Conservation (phyloP, 192 early-diverging fungal species). For the Rhizophlyctis rosea region DNA sequence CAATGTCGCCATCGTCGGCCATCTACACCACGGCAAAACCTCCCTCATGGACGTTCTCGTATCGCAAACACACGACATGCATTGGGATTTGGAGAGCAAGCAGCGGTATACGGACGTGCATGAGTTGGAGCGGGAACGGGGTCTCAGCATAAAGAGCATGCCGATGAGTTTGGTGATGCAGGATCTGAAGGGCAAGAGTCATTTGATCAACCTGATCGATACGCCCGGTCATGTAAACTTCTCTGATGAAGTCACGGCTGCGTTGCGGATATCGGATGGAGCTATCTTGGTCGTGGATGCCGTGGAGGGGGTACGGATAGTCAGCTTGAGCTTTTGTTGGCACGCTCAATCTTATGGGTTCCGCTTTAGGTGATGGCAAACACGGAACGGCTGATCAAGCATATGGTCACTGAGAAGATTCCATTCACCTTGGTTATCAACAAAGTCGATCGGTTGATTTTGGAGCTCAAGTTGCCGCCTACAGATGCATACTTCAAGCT, state of each 20-base stretch:
- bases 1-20: slow-evolving; percentile 89
- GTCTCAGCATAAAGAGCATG: slow-evolving; percentile 88
- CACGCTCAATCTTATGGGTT: no score
- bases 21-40: slow-evolving; percentile 97
- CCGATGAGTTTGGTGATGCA: slow-evolving; percentile 90
- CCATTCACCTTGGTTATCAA: slow-evolving; percentile 87
- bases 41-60: slow-evolving; percentile 92
- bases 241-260: slow-evolving; percentile 87
- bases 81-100: slow-evolving; percentile 48
- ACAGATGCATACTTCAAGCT: slow-evolving; percentile 96
- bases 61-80: slow-evolving; percentile 74
- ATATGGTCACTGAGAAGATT: slow-evolving; percentile 74
- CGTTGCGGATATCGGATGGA: slow-evolving; percentile 84
- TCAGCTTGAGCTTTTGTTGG: no score
- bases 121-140: slow-evolving; percentile 82
- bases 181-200: slow-evolving; percentile 83
- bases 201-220: slow-evolving; percentile 85
- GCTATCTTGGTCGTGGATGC: slow-evolving; percentile 91
- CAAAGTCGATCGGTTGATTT: slow-evolving; percentile 96
- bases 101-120: slow-evolving; percentile 90
- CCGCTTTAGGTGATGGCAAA: slow-evolving; percentile 96
- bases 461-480: slow-evolving; percentile 95
- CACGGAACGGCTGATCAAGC: slow-evolving; percentile 82
- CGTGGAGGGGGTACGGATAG: slow-evolving; percentile 91
- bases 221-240: slow-evolving; percentile 97